Percentiles rank a stretch among this genome's conserved stretches.
phyloP scores from a whole-genome alignment of 306 rosid species.

The Trichosanthes truncata region DNA sequence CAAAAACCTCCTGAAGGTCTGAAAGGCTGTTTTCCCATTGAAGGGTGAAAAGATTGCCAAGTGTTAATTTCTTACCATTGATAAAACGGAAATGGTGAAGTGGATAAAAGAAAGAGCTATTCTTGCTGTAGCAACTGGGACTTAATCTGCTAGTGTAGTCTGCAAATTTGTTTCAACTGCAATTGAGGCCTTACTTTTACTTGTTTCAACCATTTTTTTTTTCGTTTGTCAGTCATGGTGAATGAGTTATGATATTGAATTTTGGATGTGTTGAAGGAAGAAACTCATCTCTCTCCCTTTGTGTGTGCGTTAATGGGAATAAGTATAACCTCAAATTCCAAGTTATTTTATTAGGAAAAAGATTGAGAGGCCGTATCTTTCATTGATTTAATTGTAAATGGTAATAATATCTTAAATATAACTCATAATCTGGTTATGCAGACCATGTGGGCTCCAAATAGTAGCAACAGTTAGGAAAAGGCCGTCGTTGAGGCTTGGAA shows the following conservation, averaged over 20 bases:
- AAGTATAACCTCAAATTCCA: neutral
- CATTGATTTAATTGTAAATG: neutral
- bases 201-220: no score
- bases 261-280: no score
- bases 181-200: no score
- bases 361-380: neutral
- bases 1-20: neutral
- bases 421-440: slow-evolving; percentile 10
- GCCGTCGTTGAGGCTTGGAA: slow-evolving; percentile 59
- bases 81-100: no score
- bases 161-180: no score
- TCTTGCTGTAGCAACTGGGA: neutral
- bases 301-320: neutral
- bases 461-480: slow-evolving; percentile 27
- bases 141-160: no score
- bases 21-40: neutral
- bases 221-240: no score
- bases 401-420: neutral
- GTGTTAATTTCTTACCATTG: neutral
- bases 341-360: neutral
- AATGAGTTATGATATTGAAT: no score
- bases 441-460: slow-evolving; percentile 49
- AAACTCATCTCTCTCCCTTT: neutral
- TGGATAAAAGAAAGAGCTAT: neutral
- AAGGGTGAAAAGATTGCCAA: neutral